A percentile compares a stretch with the other conserved stretches of the same genome.
Conservation (phyloP, 192 early-diverging fungal species). For the Backusella luteola region DNA sequence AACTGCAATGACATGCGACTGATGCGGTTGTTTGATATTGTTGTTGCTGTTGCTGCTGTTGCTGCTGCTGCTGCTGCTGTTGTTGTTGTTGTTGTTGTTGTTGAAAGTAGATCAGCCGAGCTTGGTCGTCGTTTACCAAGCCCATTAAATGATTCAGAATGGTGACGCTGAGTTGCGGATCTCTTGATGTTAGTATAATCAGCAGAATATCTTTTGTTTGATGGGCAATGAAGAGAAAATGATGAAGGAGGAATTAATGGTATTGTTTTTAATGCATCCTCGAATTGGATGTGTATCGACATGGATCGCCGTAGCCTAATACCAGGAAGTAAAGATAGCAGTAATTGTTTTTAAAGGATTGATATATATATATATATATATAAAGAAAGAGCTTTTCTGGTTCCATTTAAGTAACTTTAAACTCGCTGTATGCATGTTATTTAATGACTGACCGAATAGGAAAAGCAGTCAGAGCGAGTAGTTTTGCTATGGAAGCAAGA, state of each 20-base stretch:
- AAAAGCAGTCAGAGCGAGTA: no score
- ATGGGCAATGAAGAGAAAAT: not conserved
- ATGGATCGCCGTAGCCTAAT: not conserved
- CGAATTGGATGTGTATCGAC: not conserved
- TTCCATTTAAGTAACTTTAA: no score
- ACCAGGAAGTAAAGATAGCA: not conserved
- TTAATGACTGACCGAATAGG: no score
- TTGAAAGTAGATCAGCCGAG: slow-evolving; percentile 19
- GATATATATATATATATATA: no score
- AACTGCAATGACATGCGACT: no score
- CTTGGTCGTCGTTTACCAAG: not conserved
- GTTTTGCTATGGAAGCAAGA: no score
- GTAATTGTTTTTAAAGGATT: no score
- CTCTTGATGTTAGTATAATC: slow-evolving; percentile 13
- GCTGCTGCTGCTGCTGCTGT: not conserved
- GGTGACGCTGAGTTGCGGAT: not conserved
- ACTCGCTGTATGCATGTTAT: no score
- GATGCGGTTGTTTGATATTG: no score
- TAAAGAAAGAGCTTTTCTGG: no score
- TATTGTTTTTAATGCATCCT: not conserved
- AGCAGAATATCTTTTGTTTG: slow-evolving; percentile 8
- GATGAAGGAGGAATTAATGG: not conserved
- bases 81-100: not conserved
- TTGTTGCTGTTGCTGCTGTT: not conserved
- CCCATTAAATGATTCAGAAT: not conserved